phyloP scores from a whole-genome alignment of 768 basidiomycete species.

The Rhizopogon sp. region DNA sequence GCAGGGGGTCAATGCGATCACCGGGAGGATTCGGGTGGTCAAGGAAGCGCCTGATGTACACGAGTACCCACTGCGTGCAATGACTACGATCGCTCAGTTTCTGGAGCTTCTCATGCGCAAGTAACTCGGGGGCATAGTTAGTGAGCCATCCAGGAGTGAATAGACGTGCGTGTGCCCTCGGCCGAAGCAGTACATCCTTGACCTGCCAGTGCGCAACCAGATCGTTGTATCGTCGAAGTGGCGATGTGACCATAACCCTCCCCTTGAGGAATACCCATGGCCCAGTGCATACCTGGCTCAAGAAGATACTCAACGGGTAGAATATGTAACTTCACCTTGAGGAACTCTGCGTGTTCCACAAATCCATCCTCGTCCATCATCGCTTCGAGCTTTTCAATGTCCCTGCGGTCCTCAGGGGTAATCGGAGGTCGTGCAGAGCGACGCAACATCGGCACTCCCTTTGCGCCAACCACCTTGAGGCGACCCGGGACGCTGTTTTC shows the following conservation, averaged over 20 bases:
- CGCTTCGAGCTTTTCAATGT: conserved; percentile 41
- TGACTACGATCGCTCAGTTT: conserved; percentile 29
- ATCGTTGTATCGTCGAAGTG: conserved; percentile 81
- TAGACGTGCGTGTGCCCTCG: conserved; percentile 27
- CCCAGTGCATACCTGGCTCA: conserved; percentile 59
- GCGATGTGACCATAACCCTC: conserved; percentile 89
- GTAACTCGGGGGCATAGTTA: conserved; percentile 34
- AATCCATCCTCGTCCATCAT: conserved; percentile 41
- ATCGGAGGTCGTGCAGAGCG: conserved; percentile 37
- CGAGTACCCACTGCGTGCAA: conserved; percentile 34
- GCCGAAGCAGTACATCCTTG: conserved; percentile 61
- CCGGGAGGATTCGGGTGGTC: conserved; percentile 15
- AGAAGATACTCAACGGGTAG: conserved; percentile 41
- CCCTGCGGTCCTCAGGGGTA: conserved; percentile 23
- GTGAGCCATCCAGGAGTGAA: conserved; percentile 46
- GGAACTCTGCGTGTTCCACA: conserved; percentile 34
- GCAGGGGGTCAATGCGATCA: conserved; percentile 22
- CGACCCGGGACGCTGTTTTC: conserved; percentile 72
- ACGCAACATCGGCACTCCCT: conserved; percentile 58
- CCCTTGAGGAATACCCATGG: conserved; percentile 60
- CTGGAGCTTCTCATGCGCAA: conserved; percentile 29
- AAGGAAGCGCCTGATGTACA: conserved; percentile 35
- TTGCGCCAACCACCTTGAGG: conserved; percentile 72
- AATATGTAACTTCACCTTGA: conserved; percentile 29
- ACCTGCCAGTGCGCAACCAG: conserved; percentile 91